Conservation (phyloP, 1,139 yeast genomes). For the Diutina rugosa region DNA sequence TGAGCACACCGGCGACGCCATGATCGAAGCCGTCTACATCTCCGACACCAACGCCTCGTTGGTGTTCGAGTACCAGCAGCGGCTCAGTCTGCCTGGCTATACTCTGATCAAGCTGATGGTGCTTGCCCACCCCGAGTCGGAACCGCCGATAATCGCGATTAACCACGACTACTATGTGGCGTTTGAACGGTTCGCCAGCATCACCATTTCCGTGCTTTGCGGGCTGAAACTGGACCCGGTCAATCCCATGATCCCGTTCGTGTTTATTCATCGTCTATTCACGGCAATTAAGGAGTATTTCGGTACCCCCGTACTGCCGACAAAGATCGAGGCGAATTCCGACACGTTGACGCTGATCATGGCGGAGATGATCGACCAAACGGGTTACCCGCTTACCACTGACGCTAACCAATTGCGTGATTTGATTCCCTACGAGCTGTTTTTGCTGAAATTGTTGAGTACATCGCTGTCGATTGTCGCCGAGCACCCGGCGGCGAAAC, state of each 20-base stretch:
- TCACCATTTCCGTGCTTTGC: slow-evolving; percentile 18
- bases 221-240: slow-evolving; percentile 7
- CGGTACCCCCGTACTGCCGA: slow-evolving; percentile 40
- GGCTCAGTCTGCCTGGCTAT: slow-evolving; percentile 5
- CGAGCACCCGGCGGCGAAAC: neutral
- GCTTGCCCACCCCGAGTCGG: slow-evolving; percentile 1
- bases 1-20: neutral
- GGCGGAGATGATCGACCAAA: slow-evolving; percentile 57
- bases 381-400: slow-evolving; percentile 59
- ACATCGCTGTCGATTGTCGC: neutral
- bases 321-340: slow-evolving; percentile 49
- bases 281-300: slow-evolving; percentile 46
- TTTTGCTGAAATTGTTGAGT: slow-evolving; percentile 19
- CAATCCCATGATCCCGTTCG: slow-evolving; percentile 42
- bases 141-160: slow-evolving; percentile 14
- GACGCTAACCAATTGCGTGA: slow-evolving; percentile 64
- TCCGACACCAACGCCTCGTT: slow-evolving; percentile 37
- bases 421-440: slow-evolving; percentile 47
- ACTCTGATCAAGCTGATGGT: neutral
- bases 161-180: slow-evolving; percentile 18
- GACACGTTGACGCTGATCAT: slow-evolving; percentile 47
- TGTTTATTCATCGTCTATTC: slow-evolving; percentile 39
- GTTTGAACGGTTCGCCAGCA: slow-evolving; percentile 11
- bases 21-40: slow-evolving; percentile 48
- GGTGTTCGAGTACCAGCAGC: slow-evolving; percentile 44